A percentile compares a stretch with the other conserved stretches of the same genome.
Evolutionary conservation across 176 grass and related monocot species (phyloP).

Genomic region (Bolboschoenus planiculmis): DNA sequence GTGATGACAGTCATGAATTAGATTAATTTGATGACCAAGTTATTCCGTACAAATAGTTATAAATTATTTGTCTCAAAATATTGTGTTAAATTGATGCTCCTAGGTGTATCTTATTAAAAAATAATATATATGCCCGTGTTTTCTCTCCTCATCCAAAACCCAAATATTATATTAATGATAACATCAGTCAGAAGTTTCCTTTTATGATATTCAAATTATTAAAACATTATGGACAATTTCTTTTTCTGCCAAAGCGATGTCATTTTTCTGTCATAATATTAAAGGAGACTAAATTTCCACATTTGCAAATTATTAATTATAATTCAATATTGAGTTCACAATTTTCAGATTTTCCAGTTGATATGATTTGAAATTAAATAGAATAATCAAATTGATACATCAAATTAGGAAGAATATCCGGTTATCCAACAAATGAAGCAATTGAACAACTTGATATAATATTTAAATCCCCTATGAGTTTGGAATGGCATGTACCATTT

Average conservation of each 20-base stretch:
- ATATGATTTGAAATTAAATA: not conserved
- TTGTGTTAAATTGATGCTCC: not conserved
- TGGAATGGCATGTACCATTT: not conserved
- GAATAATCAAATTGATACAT: not conserved
- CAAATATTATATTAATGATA: not conserved
- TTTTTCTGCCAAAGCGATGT: not conserved
- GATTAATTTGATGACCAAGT: not conserved
- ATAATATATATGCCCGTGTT: not conserved
- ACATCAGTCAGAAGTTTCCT: not conserved
- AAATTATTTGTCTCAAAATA: not conserved
- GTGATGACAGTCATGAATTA: not conserved
- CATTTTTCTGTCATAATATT: not conserved
- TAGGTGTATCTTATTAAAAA: not conserved
- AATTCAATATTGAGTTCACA: not conserved
- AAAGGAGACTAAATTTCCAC: not conserved
- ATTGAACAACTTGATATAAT: not conserved
- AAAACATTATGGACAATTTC: not conserved
- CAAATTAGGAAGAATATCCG: not conserved
- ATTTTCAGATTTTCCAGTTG: not conserved
- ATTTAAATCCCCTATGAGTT: not conserved
- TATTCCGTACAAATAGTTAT: not conserved
- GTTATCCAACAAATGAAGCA: not conserved
- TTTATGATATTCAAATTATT: not conserved
- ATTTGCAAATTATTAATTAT: not conserved
- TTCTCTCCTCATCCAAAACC: not conserved